Base-by-base conservation (phyloP, 106 monocot genomes). In the Dactylorhiza incarnata region DNA sequence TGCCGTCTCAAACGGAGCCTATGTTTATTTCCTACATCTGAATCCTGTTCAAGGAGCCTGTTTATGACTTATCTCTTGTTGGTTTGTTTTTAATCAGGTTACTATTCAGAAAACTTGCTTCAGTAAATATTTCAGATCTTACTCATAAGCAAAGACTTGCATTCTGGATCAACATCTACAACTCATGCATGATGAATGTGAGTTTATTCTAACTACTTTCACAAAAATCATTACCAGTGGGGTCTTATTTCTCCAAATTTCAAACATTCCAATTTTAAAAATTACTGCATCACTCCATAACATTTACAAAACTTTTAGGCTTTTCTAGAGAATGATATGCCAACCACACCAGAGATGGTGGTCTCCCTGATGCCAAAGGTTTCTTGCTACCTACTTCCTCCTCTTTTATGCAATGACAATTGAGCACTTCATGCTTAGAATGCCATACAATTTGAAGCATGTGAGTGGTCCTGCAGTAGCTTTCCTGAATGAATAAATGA, bases 141-240 rank as follows among this genome's bases (percentile, higher is more conserved):
- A 83, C 78, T 26, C 97, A 97, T 82, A 89, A 86, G 72, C 86
- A 91, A 71, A 97, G 94, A 71, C 91, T 97, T 82, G 97, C 97
- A 50, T 97, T 97, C 77, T 97, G 97, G 97, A 91, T 94, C 49
- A 97, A 97, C 79, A 82, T 94, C 66, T 97, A 97, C 56, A 97
- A 97, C 78, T 89, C 93, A 17, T 94, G 97, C 90, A 89, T 97
- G 89, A 91, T 97, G 94, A 97, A 97, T 86, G 97, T 97, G 84
- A 69, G 84, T 6, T 77, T 50, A n/a, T 74, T 59, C 58, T 59
- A 7, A n/a, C 58, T 20, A 20, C 7, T 59, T n/a, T 0, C 19
- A 7, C 19, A 37, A 0, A 37, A 37, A 37, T 37, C 37, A 37
- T 37, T 37, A 37, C 1, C 37, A 37, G 37, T 37, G 37, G 37